A percentile compares a stretch with the other conserved stretches of the same genome.
Evolutionary conservation across 768 basidiomycete genomes (phyloP).

Genomic region (Psilocybe azurescens): DNA sequence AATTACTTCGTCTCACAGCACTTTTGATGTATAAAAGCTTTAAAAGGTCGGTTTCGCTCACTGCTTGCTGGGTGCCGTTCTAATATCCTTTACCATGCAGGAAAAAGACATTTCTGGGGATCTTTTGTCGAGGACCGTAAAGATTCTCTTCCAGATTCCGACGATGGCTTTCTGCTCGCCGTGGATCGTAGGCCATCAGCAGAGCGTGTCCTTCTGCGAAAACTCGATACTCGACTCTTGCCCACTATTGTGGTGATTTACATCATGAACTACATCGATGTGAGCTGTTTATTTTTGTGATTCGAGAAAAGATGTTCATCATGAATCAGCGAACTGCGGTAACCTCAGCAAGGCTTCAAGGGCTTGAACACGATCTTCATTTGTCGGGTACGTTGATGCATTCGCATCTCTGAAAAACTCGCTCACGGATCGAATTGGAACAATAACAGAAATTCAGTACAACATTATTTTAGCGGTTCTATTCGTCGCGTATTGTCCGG

Average conservation of each 20-base stretch:
- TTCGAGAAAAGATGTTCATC: neutral
- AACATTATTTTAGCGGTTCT: conserved; percentile 26
- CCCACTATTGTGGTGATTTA: conserved; percentile 62
- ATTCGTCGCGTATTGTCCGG: conserved; percentile 60
- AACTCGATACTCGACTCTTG: conserved; percentile 58
- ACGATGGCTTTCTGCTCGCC: conserved; percentile 6
- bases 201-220: conserved; percentile 52
- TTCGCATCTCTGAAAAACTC: neutral
- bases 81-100: conserved; percentile 1
- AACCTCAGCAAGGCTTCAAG: conserved; percentile 52
- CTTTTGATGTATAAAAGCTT: neutral
- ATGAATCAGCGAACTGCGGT: conserved; percentile 48
- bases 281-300: conserved; percentile 26
- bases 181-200: conserved; percentile 20
- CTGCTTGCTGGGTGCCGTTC: neutral
- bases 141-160: neutral
- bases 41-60: neutral
- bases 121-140: conserved; percentile 1
- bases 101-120: conserved; percentile 1
- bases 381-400: conserved; percentile 39
- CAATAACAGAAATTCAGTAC: conserved; percentile 29
- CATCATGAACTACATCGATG: conserved; percentile 74
- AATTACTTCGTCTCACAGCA: neutral
- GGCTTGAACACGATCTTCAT: conserved; percentile 51
- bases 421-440: neutral